Evolutionary conservation across 257 asterid species (phyloP), one percentile per base, ranked within the genome.

Genomic region (Petunia secreta): DNA sequence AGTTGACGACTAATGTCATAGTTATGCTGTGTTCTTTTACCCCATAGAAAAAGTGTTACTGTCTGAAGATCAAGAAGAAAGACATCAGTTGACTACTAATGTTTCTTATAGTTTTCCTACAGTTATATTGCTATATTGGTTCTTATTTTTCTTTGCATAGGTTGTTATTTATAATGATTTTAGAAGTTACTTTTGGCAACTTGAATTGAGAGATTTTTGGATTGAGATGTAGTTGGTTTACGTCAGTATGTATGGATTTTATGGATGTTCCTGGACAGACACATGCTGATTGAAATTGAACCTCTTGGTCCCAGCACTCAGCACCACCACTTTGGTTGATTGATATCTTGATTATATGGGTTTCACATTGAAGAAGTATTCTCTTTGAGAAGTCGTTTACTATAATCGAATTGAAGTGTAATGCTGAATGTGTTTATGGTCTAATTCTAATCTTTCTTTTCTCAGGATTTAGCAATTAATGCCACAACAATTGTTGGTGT

Each of bases 401-500:
- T 48, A 11, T 39, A 71, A 25, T 71, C 46, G 60, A 58, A 71
- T 46, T 71, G 44, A 48, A 25, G 4, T 46, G 77, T 71, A 34
- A 46, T 52, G 10, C 15, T 52, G 3, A 9, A 52, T 68, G 38
- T 41, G 75, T 68, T 16, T 6, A 68, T 68, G 11, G 40, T 68
- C 75, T 68, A 37, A 68, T 34, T 68, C 75, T 68, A 37, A 68
- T 34, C 16, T 44, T 48, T 40, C 25, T 48, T 53, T 25, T 87
- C 81, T 76, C 89, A 96, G 99, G 97, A 96, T 82, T 85, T 96
- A 60, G 98, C 99, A 57, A 89, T 96, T 63, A 92, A 92, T 78
- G 99, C 99, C 38, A 93, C 99, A 3, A 81, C 94, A 84, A 92
- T 84, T 1, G 97, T 90, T 25, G 99, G 99, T 34, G 97, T 95